A percentile compares a stretch with the other conserved stretches of the same genome.
Conservation (phyloP, 2,329 filamentous ascomycete genomes). For the Trichoderma hamatum region DNA sequence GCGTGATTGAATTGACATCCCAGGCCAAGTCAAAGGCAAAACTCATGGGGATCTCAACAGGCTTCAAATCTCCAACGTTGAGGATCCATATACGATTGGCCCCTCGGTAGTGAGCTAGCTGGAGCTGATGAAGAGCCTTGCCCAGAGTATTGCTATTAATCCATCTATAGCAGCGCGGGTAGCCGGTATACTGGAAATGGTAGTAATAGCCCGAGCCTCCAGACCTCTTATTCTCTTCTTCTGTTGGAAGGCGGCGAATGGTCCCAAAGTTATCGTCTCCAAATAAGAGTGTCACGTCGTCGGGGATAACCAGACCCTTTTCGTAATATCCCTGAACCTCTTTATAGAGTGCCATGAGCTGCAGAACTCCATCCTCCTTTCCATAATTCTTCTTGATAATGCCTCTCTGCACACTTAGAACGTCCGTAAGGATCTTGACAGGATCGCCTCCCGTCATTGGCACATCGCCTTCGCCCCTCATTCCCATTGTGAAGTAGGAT, state of each 20-base stretch:
- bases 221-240: conserved; percentile 53
- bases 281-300: conserved; percentile 64
- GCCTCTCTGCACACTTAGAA: conserved; percentile 57
- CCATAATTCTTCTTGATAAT: conserved; percentile 58
- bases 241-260: conserved; percentile 58
- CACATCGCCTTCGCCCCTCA: conserved; percentile 63
- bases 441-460: conserved; percentile 55
- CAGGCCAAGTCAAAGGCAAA: conserved; percentile 62
- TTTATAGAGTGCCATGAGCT: conserved; percentile 68
- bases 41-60: conserved; percentile 57
- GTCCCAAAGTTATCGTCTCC: conserved; percentile 66
- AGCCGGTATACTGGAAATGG: conserved; percentile 65
- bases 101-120: conserved; percentile 51
- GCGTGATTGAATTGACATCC: conserved; percentile 52
- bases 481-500: conserved; percentile 60
- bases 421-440: conserved; percentile 53
- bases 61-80: conserved; percentile 65
- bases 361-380: conserved; percentile 45
- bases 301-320: conserved; percentile 59
- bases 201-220: conserved; percentile 60
- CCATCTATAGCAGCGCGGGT: conserved; percentile 62
- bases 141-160: conserved; percentile 63
- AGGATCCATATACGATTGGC: conserved; percentile 63
- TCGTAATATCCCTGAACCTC: conserved; percentile 67
- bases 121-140: conserved; percentile 54